Conservation (phyloP, 495 filamentous ascomycete species). For the Penicillium taxi region DNA sequence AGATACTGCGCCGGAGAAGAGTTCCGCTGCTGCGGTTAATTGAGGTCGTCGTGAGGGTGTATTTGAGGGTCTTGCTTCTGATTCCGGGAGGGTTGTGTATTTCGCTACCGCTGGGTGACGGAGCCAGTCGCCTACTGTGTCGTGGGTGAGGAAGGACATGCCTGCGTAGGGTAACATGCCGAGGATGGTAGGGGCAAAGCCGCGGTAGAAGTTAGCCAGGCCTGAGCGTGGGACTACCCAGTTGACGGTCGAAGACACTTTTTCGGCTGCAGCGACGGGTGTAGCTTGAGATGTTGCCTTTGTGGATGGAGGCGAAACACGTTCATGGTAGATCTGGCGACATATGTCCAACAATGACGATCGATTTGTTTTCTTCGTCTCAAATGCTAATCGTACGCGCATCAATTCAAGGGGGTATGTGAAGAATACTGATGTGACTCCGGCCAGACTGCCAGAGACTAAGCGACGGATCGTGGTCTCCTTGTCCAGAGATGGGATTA, state of each 20-base stretch:
- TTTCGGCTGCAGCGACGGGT: slow-evolving; percentile 27
- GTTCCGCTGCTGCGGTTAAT: slow-evolving; percentile 67
- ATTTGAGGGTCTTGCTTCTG: slow-evolving; percentile 19
- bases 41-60: slow-evolving; percentile 27
- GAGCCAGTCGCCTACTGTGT: slow-evolving; percentile 73
- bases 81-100: slow-evolving; percentile 56
- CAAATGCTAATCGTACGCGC: slow-evolving; percentile 85
- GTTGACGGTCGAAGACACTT: slow-evolving; percentile 29
- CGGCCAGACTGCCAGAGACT: slow-evolving; percentile 70
- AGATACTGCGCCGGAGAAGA: slow-evolving; percentile 74
- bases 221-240: slow-evolving; percentile 53
- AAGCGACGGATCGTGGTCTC: slow-evolving; percentile 78
- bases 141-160: slow-evolving; percentile 94
- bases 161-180: slow-evolving; percentile 97
- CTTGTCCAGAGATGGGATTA: slow-evolving; percentile 62
- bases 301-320: slow-evolving; percentile 26
- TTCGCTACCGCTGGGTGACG: slow-evolving; percentile 54
- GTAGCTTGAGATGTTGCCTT: slow-evolving; percentile 16
- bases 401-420: slow-evolving; percentile 94
- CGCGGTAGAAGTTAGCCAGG: slow-evolving; percentile 86
- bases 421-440: slow-evolving; percentile 83
- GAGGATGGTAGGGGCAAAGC: slow-evolving; percentile 78
- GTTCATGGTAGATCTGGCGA: slow-evolving; percentile 77
- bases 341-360: slow-evolving; percentile 65
- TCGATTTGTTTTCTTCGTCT: slow-evolving; percentile 63